Evolutionary conservation across 345 rosid genomes (phyloP), one percentile per base, ranked within the genome.

Genomic region (Alliaria petiolata): DNA sequence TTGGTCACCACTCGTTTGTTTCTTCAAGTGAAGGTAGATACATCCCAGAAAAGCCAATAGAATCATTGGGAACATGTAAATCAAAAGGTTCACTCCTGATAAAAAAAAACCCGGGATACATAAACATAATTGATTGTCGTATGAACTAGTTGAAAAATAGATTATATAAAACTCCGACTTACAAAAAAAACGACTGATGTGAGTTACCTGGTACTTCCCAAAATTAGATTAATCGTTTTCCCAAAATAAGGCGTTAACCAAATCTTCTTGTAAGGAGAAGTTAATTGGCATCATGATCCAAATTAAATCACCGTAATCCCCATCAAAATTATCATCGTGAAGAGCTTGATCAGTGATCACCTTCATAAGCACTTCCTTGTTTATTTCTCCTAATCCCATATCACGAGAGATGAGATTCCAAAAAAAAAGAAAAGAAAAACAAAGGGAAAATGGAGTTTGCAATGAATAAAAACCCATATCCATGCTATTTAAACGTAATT

Each of bases 241-340:
- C 92, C 93, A 33, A 88, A 72, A 68, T 58, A 89, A 4, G 20
- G 8, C 25, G 77, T 79, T 46, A 31, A 35, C 95, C 93, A 89
- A 9, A 31, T 33, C 6, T 46, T 47, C 62, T 62, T 57, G 67
- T 71, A 91, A 3, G 85, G 81, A 33, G 65, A 74, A 43, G 96
- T n/a, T n/a, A n/a, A n/a, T 87, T 39, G 97, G 86, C 78, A 62
- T 69, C 87, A 91, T 66, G 64, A 84, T 70, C 97, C 92, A 91
- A 52, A 91, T 38, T 83, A n/a, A n/a, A n/a, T n/a, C n/a, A 87
- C 42, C 49, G 85, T 58, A 60, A 59, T 79, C 6, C 92, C 96
- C 30, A 83, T 43, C 56, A 78, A 76, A 11, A 86, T 70, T 20
- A 66, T 56, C 63, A 67, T 56, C 8, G 73, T 8, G 51, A 86